Percentiles rank a stretch among this genome's conserved stretches.
Conservation (phyloP, 1,284 basidiomycete species). For the Pseudomicrostroma phylloplanum region DNA sequence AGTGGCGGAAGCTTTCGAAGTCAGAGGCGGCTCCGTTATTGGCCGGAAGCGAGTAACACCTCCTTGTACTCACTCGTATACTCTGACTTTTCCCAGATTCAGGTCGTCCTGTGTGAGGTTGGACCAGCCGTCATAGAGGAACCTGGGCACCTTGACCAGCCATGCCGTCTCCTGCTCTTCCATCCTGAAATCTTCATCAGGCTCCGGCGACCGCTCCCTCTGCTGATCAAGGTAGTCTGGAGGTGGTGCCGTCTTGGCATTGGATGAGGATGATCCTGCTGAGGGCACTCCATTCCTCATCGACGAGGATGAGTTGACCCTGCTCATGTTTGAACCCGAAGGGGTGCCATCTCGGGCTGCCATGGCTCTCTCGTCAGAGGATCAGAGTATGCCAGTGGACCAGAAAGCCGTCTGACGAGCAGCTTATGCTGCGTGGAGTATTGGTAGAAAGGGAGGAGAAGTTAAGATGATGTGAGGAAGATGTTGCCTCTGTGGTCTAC, state of each 20-base stretch:
- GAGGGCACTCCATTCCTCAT: neutral
- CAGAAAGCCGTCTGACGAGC: too few relatives aligned
- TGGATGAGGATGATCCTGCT: neutral
- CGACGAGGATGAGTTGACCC: neutral
- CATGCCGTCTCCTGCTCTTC: constrained; percentile 38
- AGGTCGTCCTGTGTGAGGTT: constrained; percentile 53
- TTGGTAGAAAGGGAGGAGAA: too few relatives aligned
- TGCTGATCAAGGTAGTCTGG: neutral
- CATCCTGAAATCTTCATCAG: constrained; percentile 44
- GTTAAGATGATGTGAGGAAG: too few relatives aligned
- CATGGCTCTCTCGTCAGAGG: neutral
- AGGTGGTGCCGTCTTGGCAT: neutral
- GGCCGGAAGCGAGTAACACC: neutral
- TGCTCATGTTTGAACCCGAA: constrained; percentile 2
- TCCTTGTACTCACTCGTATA: constrained; percentile 51
- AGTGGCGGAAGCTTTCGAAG: neutral
- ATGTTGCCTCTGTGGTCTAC: too few relatives aligned
- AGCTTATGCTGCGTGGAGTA: too few relatives aligned
- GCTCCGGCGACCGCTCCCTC: constrained; percentile 25
- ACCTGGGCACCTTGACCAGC: constrained; percentile 54
- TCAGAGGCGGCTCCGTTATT: neutral
- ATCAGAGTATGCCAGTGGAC: too few relatives aligned
- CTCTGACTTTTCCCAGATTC: constrained; percentile 54
- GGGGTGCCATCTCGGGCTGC: neutral
- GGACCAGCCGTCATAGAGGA: constrained; percentile 56